Base-by-base conservation (phyloP, 75 land plant genomes). In the Pinus taeda region DNA sequence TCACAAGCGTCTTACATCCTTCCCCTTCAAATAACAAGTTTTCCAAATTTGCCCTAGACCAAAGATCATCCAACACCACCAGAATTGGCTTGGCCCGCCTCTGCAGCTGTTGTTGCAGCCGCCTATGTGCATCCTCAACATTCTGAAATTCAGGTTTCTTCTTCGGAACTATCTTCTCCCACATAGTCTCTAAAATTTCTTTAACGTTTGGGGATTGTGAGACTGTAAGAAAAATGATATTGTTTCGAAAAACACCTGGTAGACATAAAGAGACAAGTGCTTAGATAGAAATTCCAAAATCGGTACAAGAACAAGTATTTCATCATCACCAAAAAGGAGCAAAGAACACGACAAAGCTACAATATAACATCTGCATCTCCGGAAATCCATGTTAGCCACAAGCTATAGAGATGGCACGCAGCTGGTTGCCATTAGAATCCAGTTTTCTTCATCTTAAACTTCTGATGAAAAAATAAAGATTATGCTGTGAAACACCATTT, bases 201-300 rank as follows among this genome's bases (percentile, higher is more conserved):
- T 33, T 66, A 18, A 66, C 8, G 37, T 66, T 66, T 17, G 70
- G 70, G 70, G 36, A 66, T 66, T 66, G 70, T 36, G 70, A 66
- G 15, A 66, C 70, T 1, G 70, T 66, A 7, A 66, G 30, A 37
- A 66, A 66, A 15, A 66, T 5, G 8, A 66, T 37, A 15, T 66
- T 66, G 17, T 36, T 66, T 17, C 17, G 6, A 15, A 66, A 66
- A 5, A 4, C 15, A 33, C 33, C 45, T 66, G 17, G 17, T 13
- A 30, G 14, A 29, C 20, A 63, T 0, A 33, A 36, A 36, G 17
- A 66, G 6, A 36, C 42, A 66, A 66, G 11, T 36, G 20, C 5
- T 49, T 49, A 49, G 12, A 49, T 49, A 49, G 12, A 49, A 49
- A 49, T 49, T 49, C 55, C 55, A 49, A 11, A 9, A 49, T 49